A percentile compares a stretch with the other conserved stretches of the same genome.
Conservation (phyloP, 1,284 basidiomycete genomes). For the Melampsora americana region DNA sequence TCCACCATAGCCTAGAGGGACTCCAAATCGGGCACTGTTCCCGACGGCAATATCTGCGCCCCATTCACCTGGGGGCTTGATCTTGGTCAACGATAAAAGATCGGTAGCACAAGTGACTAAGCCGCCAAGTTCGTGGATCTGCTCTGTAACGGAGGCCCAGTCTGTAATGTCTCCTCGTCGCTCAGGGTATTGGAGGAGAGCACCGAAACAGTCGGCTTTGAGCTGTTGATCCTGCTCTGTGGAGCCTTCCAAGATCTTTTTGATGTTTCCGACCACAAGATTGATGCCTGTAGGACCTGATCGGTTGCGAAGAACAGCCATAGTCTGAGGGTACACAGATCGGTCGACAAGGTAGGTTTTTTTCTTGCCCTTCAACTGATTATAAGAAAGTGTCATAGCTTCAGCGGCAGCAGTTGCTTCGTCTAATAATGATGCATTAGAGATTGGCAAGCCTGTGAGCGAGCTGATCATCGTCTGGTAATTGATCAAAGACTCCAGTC, state of each 20-base stretch:
- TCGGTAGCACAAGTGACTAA: constrained; percentile 85
- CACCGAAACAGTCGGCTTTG: constrained; percentile 71
- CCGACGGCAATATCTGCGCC: constrained; percentile 94
- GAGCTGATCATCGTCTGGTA: constrained; percentile 96
- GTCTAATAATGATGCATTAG: constrained; percentile 79
- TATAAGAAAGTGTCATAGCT: constrained; percentile 80
- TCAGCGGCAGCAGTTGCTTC: constrained; percentile 85
- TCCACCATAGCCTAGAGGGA: constrained; percentile 83
- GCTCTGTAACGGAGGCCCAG: constrained; percentile 66
- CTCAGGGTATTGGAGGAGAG: constrained; percentile 81
- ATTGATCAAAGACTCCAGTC: constrained; percentile 93
- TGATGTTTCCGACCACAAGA: constrained; percentile 66
- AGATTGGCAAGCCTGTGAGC: constrained; percentile 87
- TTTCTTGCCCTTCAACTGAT: constrained; percentile 67
- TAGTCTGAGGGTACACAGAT: constrained; percentile 77
- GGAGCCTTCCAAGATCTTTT: constrained; percentile 59
- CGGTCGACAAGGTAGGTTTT: constrained; percentile 75
- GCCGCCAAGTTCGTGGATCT: constrained; percentile 71
- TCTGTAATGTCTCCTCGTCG: constrained; percentile 80
- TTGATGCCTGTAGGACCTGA: constrained; percentile 85
- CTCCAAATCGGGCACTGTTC: constrained; percentile 91
- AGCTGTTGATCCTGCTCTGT: constrained; percentile 56
- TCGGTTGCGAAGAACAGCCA: constrained; percentile 78
- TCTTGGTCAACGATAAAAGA: constrained; percentile 83
- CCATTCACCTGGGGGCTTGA: constrained; percentile 97